Evolutionary conservation across 2,329 filamentous ascomycete genomes (phyloP), one percentile per base, ranked within the genome.

Genomic region (Beauveria sp.): DNA sequence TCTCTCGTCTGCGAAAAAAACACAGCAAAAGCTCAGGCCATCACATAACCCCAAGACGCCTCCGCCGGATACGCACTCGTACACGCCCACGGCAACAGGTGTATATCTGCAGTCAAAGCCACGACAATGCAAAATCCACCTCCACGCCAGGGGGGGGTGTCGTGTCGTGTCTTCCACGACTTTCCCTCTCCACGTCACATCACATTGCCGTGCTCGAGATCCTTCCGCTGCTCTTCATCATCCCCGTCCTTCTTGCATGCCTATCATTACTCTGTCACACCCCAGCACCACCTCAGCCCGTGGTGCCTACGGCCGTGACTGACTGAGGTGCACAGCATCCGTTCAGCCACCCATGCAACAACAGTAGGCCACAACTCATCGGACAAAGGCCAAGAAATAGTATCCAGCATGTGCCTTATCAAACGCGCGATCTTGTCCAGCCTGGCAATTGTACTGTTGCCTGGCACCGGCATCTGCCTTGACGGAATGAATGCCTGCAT

Each of bases 101-200:
- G 24, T 26, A 16, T 37, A 41, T 59, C 48, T 59, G 26, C 56
- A 37, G 56, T 59, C n/a, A 46, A 46, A 53, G 57, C 57, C 57
- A 60, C 41, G 28, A 54, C 50, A 46, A 50, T 46, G 30, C 56
- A 9, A 59, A 51, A 60, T 54, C 50, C 57, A 54, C 40, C 48
- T 46, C 41, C 20, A 26, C 40, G 48, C 37, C 37, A 59, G 47
- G 48, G 47, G 48, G 47, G 37, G 37, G 37, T 26, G 37, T 46
- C 44, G 28, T 37, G 44, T 44, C 18, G 40, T 52, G 26, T 41
- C 6, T 41, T 43, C 41, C 40, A 56, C 20, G 40, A 59, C 28
- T 34, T 22, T 28, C 55, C 24, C 55, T 57, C 44, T 48, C 20
- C 54, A 30, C 20, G 47, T 40, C 16, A 22, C 26, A 40, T 48